Percentiles rank a stretch among this genome's conserved stretches.
These are phyloP conservation scores for Rhodotorula taiwanensis DNA, from an alignment of 768 basidiomycete species.

Conservation along the genomic window DNA sequence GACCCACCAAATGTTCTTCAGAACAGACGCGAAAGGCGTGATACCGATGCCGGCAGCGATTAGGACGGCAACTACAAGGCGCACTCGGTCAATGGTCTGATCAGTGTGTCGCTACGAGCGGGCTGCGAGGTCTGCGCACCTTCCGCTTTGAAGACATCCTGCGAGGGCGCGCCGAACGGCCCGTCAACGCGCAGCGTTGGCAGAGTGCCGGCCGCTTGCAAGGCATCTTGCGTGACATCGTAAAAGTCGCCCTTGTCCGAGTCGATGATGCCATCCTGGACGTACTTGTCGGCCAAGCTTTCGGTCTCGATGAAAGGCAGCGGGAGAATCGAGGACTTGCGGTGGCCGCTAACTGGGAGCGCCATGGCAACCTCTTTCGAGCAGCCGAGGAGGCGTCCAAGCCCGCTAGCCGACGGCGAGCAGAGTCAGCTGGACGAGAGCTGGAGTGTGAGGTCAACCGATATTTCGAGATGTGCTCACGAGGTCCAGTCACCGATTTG, in stretches of 20 bases:
- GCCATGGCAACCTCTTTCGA: conserved; percentile 25
- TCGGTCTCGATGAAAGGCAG: conserved; percentile 46
- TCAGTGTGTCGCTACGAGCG: neutral
- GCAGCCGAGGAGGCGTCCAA: conserved; percentile 68
- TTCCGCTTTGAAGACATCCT: conserved; percentile 45
- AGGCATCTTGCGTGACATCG: conserved; percentile 54
- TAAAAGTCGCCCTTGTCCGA: conserved; percentile 51
- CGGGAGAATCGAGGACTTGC: conserved; percentile 51
- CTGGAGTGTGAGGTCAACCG: neutral
- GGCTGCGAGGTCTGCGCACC: neutral
- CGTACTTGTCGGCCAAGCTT: neutral
- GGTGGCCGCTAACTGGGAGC: conserved; percentile 6
- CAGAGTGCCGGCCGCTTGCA: conserved; percentile 46
- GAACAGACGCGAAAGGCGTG: conserved; percentile 87
- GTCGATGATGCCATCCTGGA: neutral
- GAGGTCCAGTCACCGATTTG: conserved; percentile 82
- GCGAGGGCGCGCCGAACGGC: conserved; percentile 86
- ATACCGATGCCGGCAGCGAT: conserved; percentile 94
- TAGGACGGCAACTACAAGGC: conserved; percentile 81
- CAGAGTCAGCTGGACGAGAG: conserved; percentile 46
- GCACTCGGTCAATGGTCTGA: too few species aligned
- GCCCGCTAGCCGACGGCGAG: too few species aligned
- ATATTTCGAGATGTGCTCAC: conserved; percentile 3
- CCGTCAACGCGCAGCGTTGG: conserved; percentile 76
- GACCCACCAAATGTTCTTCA: conserved; percentile 78